Evolutionary conservation across 2,329 filamentous ascomycete species (phyloP), one percentile per base, ranked within the genome.

Genomic region (Fusarium sp.): DNA sequence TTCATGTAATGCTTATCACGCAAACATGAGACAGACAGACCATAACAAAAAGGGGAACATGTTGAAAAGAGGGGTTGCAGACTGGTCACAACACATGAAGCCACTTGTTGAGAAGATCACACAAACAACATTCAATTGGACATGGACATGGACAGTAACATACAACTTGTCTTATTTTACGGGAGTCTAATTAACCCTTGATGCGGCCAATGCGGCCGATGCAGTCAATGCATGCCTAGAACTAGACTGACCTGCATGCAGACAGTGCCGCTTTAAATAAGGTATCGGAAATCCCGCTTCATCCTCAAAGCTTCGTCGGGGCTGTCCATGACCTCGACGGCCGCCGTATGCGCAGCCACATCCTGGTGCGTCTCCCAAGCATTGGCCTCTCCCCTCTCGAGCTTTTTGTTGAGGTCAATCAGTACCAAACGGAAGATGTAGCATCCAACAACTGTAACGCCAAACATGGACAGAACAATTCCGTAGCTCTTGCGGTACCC

Each of bases 391-490:
- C 79, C 80, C n/a, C 73, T 77, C 64, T 83, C 85, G 13, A 87
- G 77, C 80, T 85, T 80, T 74, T 79, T 81, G 79, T 88, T 88
- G 67, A 86, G 75, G 59, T 80, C 76, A 9, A 77, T 60, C 7
- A 89, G 81, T 60, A 88, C 83, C 70, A 81, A 62, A 23, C 83
- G 82, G 81, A 89, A 85, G 35, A 79, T 62, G 55, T 79, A 82
- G 78, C 85, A 89, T 8, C 87, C 88, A 0, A 83, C 38, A 35
- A 89, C 85, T 0, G 89, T 88, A 42, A 89, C 73, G 6, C 87
- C 88, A 74, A 90, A 91, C 89, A 91, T 91, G 75, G 87, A 83
- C 17, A 86, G 85, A 8, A 91, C 89, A 61, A 91, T 89, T 7
- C 88, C 89, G 73, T 91, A 91, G 67, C 88, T 90, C 81, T 88